Conservation (phyloP, 1,284 basidiomycete species). For the Boletus sp. region DNA sequence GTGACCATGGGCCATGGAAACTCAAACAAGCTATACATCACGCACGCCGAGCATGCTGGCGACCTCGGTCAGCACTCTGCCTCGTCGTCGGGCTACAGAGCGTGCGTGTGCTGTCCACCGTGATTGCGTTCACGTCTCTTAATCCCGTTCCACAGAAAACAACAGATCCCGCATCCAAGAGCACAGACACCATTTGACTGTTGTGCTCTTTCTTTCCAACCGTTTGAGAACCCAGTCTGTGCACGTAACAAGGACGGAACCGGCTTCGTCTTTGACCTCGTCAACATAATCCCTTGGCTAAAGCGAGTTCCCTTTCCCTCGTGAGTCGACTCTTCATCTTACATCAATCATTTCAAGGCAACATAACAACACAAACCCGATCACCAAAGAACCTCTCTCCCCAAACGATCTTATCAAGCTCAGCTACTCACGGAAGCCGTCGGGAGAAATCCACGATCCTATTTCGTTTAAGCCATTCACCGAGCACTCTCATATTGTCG, state of each 20-base stretch:
- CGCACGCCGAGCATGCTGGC: constrained; percentile 79
- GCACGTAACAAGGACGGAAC: constrained; percentile 77
- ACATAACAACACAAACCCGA: constrained; percentile 78
- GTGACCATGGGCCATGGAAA: constrained; percentile 75
- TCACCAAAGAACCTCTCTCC: constrained; percentile 77
- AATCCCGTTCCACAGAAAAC: constrained; percentile 47
- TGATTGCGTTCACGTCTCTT: not conserved
- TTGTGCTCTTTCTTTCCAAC: constrained; percentile 89
- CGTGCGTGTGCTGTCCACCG: constrained; percentile 41
- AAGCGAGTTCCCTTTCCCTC: constrained; percentile 55
- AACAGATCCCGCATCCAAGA: constrained; percentile 57
- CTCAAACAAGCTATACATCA: constrained; percentile 82
- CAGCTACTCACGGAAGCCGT: constrained; percentile 78
- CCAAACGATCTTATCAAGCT: constrained; percentile 84
- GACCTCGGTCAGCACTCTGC: constrained; percentile 72
- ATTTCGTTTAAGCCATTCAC: constrained; percentile 92
- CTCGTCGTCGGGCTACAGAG: constrained; percentile 67
- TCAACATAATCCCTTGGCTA: constrained; percentile 90
- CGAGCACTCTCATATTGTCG: constrained; percentile 88
- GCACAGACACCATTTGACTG: constrained; percentile 82
- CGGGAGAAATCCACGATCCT: constrained; percentile 84
- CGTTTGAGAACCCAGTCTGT: constrained; percentile 87
- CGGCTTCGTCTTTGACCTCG: constrained; percentile 78
- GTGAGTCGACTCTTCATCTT: constrained; percentile 19
- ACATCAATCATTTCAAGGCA: constrained; percentile 42